Evolutionary conservation across 805 yeast species (phyloP).

Genomic region (Candida sakaeoensis): DNA sequence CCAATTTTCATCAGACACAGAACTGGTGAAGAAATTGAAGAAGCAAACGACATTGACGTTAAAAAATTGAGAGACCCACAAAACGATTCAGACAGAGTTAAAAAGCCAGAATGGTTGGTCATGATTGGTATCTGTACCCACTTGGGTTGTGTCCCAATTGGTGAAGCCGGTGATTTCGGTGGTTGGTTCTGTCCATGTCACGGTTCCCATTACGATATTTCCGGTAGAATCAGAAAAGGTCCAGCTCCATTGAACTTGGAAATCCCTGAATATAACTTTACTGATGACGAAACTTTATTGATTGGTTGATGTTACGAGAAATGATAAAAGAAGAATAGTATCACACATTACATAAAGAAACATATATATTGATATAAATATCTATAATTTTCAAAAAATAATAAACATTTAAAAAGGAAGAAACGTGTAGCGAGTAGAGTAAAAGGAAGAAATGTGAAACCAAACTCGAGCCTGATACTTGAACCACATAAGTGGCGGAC

Average conservation of each 20-base stretch:
- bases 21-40: conserved; percentile 87
- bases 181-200: conserved; percentile 99
- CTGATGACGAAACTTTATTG: conserved; percentile 72
- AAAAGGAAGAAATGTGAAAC: no score
- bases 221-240: conserved; percentile 99
- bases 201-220: conserved; percentile 99
- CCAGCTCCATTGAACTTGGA: conserved; percentile 99
- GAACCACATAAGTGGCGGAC: no score
- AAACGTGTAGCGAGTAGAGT: no score
- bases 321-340: neutral
- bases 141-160: conserved; percentile 99
- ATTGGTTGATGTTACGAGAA: conserved; percentile 61
- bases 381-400: neutral
- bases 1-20: conserved; percentile 99
- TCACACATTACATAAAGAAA: neutral
- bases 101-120: conserved; percentile 96
- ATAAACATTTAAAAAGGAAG: neutral
- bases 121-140: conserved; percentile 99
- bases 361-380: neutral
- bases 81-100: conserved; percentile 86
- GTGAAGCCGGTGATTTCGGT: conserved; percentile 99
- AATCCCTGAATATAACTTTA: conserved; percentile 85
- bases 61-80: conserved; percentile 88
- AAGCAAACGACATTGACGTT: conserved; percentile 84
- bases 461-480: no score